Evolutionary conservation across 1,139 yeast genomes (phyloP).

Genomic region (Blastobotrys niveus): DNA sequence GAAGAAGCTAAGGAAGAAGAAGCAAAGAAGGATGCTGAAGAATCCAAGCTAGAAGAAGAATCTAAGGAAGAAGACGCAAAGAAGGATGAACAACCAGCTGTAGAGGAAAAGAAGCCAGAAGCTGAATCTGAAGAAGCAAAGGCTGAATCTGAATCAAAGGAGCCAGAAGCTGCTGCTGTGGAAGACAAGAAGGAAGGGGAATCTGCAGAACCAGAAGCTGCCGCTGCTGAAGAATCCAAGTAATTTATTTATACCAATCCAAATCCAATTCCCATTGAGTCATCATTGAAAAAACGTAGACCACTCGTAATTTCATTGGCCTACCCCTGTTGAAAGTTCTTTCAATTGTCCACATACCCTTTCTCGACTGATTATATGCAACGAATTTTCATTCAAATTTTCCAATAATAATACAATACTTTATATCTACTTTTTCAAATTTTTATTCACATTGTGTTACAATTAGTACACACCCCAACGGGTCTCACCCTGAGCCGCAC

Average conservation of each 20-base stretch:
- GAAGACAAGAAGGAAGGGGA: conserved; percentile 2
- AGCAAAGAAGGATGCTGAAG: conserved; percentile 6
- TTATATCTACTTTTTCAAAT: too few species aligned
- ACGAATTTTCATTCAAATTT: too few species aligned
- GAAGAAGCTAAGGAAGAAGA: background rate
- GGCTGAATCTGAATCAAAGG: background rate
- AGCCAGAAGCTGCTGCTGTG: conserved; percentile 3
- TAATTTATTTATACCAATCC: conserved; percentile 5
- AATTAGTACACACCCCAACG: too few species aligned
- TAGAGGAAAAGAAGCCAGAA: conserved; percentile 1
- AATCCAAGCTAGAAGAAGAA: background rate
- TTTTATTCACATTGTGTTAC: too few species aligned
- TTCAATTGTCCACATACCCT: background rate
- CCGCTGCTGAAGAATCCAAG: conserved; percentile 6
- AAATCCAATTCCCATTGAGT: too few species aligned
- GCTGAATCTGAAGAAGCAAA: background rate
- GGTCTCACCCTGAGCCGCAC: background rate
- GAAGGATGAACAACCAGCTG: background rate
- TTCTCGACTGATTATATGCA: background rate
- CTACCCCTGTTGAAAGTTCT: background rate
- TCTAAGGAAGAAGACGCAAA: conserved; percentile 1
- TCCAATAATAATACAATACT: too few species aligned
- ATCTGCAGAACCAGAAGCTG: conserved; percentile 5
- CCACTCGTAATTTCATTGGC: too few species aligned
- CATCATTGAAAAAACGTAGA: too few species aligned